Conservation (phyloP, 495 filamentous ascomycete species). For the Jackrogersella minutella region DNA sequence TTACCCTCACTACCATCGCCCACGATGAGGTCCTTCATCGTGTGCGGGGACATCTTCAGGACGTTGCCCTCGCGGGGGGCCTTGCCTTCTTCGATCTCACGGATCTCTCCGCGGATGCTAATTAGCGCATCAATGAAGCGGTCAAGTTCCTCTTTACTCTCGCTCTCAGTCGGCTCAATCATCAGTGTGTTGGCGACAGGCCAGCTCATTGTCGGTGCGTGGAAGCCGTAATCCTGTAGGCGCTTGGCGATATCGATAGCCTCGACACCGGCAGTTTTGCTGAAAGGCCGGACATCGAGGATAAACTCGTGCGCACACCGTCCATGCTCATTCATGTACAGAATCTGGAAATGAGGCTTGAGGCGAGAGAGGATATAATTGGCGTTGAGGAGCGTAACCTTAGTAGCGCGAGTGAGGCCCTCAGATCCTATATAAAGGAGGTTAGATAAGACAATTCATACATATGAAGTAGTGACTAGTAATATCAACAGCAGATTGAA, state of each 20-base stretch:
- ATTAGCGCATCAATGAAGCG: conserved; percentile 94
- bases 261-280: conserved; percentile 85
- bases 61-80: conserved; percentile 85
- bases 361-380: conserved; percentile 97
- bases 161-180: conserved; percentile 98
- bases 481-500: too few relatives aligned
- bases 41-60: conserved; percentile 91
- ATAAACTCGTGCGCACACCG: conserved; percentile 99
- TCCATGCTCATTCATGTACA: conserved; percentile 88
- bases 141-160: conserved; percentile 92
- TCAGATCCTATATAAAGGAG: conserved; percentile 61
- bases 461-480: neutral
- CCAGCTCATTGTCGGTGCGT: conserved; percentile 98
- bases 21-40: conserved; percentile 78
- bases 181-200: conserved; percentile 96
- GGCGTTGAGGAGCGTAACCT: conserved; percentile 93
- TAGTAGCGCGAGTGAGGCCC: conserved; percentile 92
- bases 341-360: conserved; percentile 85
- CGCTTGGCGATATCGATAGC: conserved; percentile 98
- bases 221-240: conserved; percentile 97
- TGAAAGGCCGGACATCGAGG: conserved; percentile 87
- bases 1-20: conserved; percentile 61
- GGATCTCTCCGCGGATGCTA: conserved; percentile 86
- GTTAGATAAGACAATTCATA: conserved; percentile 36
- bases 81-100: conserved; percentile 81